Evolutionary conservation across 345 rosid species (phyloP).

Genomic region (Eucalyptus tenuipes): DNA sequence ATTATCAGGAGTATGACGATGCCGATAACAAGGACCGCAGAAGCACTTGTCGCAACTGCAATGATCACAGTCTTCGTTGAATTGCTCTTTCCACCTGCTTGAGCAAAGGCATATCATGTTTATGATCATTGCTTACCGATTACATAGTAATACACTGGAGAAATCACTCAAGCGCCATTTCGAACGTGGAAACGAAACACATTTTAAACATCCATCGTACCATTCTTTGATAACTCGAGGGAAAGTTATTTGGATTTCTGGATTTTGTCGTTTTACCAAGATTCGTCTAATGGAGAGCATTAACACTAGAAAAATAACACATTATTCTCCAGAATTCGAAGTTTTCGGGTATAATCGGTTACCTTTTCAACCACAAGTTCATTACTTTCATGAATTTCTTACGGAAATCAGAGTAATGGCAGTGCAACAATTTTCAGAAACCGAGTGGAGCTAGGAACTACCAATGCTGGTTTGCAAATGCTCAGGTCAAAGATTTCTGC

Average conservation of each 20-base stretch:
- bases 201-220: neutral
- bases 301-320: neutral
- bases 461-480: neutral
- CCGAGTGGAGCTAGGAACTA: neutral
- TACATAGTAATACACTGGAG: neutral
- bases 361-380: neutral
- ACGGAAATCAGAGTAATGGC: neutral
- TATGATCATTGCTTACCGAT: neutral
- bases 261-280: neutral
- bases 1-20: neutral
- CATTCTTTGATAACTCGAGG: neutral
- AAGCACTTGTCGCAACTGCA: neutral
- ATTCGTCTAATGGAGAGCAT: neutral
- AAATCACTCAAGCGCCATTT: neutral
- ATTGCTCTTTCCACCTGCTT: neutral
- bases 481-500: neutral
- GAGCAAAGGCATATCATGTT: neutral
- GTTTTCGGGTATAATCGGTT: neutral
- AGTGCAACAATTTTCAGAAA: neutral
- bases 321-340: neutral
- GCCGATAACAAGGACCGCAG: neutral
- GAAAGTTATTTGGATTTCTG: neutral
- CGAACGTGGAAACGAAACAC: neutral
- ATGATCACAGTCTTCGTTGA: neutral
- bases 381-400: neutral